Conservation (phyloP, 2,329 filamentous ascomycete genomes). For the Beauveria caledonica region DNA sequence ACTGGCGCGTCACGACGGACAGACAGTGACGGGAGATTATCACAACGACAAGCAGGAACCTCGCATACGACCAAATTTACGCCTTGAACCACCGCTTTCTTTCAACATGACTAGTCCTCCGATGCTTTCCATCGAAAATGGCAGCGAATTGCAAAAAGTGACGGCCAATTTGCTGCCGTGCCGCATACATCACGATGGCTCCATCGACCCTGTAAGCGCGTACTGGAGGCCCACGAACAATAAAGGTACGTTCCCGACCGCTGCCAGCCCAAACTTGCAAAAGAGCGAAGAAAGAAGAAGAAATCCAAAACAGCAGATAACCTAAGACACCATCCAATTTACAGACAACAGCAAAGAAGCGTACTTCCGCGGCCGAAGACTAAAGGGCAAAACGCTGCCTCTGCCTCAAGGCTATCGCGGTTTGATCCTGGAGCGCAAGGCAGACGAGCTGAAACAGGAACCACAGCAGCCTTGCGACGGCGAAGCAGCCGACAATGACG, state of each 20-base stretch:
- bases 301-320: background rate
- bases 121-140: slow-evolving; percentile 32
- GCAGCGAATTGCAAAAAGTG: slow-evolving; percentile 25
- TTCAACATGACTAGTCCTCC: slow-evolving; percentile 30
- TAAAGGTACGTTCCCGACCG: slow-evolving; percentile 30
- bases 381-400: slow-evolving; percentile 57
- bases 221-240: slow-evolving; percentile 60
- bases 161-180: slow-evolving; percentile 72
- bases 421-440: slow-evolving; percentile 45
- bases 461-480: slow-evolving; percentile 20
- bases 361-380: slow-evolving; percentile 73
- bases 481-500: slow-evolving; percentile 22
- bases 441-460: slow-evolving; percentile 26
- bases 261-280: background rate
- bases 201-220: slow-evolving; percentile 51
- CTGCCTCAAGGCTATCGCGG: slow-evolving; percentile 68
- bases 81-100: background rate
- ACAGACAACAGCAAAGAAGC: slow-evolving; percentile 46
- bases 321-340: background rate
- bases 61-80: background rate
- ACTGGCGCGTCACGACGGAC: background rate
- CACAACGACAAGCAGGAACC: background rate
- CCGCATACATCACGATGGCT: slow-evolving; percentile 69
- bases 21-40: too few relatives aligned
- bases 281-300: too few relatives aligned